These are phyloP conservation scores for Wickerhamomyces chambardii DNA, from an alignment of 805 yeast genomes.

Conservation along the genomic window DNA sequence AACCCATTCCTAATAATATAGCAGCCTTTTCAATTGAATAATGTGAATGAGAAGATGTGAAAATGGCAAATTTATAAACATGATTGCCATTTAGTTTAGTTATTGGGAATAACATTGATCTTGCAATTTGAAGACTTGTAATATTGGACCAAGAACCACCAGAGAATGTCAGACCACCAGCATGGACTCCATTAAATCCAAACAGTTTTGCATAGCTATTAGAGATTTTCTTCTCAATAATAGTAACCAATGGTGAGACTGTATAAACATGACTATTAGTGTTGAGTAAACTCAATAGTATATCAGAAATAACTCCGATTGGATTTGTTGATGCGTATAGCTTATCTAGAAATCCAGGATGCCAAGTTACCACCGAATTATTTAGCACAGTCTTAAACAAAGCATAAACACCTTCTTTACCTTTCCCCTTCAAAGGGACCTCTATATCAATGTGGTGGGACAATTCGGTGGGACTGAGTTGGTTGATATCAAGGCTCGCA, in stretches of 20 bases:
- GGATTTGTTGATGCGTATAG: constrained; percentile 83
- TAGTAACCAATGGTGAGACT: constrained; percentile 73
- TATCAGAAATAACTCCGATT: constrained; percentile 68
- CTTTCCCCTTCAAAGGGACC: constrained; percentile 28
- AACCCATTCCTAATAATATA: constrained; percentile 65
- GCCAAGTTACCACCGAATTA: constrained; percentile 79
- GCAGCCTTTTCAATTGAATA: constrained; percentile 80
- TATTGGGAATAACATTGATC: constrained; percentile 57
- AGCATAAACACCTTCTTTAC: constrained; percentile 32
- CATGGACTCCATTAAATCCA: constrained; percentile 40
- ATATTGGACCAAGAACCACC: constrained; percentile 88
- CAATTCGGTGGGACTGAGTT: constrained; percentile 42
- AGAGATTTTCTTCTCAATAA: constrained; percentile 63
- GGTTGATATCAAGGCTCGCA: constrained; percentile 38
- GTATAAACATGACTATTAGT: constrained; percentile 84
- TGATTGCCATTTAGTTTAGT: constrained; percentile 56
- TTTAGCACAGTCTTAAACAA: constrained; percentile 48
- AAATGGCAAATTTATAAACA: constrained; percentile 52
- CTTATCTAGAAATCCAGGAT: constrained; percentile 78
- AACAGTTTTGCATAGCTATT: constrained; percentile 60
- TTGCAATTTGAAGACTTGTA: constrained; percentile 71
- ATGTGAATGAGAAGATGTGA: constrained; percentile 65
- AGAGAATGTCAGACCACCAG: constrained; percentile 80
- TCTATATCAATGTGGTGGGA: constrained; percentile 24
- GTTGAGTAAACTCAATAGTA: constrained; percentile 59